Conservation (phyloP, 305 asterid genomes). For the Ajuga reptans region DNA sequence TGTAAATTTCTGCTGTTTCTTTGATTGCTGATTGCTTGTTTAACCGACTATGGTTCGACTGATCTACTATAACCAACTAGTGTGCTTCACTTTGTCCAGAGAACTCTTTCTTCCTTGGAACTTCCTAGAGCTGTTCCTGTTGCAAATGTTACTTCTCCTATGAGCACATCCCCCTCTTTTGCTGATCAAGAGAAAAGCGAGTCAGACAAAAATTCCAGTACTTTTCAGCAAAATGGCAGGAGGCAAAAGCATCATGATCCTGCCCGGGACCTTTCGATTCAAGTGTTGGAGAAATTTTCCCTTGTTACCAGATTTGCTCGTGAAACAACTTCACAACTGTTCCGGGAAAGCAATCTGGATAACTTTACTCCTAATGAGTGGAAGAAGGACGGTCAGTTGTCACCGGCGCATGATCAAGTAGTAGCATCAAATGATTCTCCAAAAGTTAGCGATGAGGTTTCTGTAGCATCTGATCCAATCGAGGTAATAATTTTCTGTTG, state of each 20-base stretch:
- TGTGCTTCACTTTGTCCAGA: slow-evolving; percentile 37
- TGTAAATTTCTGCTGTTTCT: background rate
- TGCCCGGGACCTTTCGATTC: slow-evolving; percentile 80
- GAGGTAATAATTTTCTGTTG: slow-evolving; percentile 45
- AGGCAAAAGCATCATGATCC: slow-evolving; percentile 74
- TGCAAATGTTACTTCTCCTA: slow-evolving; percentile 45
- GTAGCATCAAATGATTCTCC: slow-evolving; percentile 35
- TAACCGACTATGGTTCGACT: slow-evolving; percentile 2
- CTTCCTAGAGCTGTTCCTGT: slow-evolving; percentile 68
- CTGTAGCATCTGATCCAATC: slow-evolving; percentile 58
- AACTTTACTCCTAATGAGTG: slow-evolving; percentile 51
- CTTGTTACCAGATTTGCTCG: slow-evolving; percentile 98
- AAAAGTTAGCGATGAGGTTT: slow-evolving; percentile 36
- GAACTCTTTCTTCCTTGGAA: slow-evolving; percentile 91
- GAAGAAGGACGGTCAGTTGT: slow-evolving; percentile 41
- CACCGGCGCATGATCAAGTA: slow-evolving; percentile 29
- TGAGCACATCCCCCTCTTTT: slow-evolving; percentile 37
- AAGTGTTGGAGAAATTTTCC: slow-evolving; percentile 93
- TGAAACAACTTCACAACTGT: slow-evolving; percentile 95
- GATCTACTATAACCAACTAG: slow-evolving; percentile 13
- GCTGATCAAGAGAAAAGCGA: slow-evolving; percentile 40
- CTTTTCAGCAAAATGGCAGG: slow-evolving; percentile 52
- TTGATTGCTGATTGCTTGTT: slow-evolving; percentile 10
- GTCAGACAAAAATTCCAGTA: slow-evolving; percentile 33
- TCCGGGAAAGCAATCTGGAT: slow-evolving; percentile 64